Evolutionary conservation across 1,139 yeast species (phyloP), one percentile per base, ranked within the genome.

Genomic region (Saccharomyces hybrid): DNA sequence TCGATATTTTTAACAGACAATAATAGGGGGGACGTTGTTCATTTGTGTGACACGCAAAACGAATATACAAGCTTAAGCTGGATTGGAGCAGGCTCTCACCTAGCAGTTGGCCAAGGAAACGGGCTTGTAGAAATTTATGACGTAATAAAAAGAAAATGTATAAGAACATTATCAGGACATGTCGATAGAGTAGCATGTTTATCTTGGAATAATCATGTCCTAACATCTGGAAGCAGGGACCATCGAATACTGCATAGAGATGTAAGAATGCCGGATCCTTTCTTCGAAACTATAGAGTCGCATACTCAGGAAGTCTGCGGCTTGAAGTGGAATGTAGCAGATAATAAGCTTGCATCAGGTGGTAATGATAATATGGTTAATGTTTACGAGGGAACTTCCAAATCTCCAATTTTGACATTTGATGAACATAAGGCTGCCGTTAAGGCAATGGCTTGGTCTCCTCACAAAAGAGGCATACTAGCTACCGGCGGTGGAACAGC

Each of bases 401-500:
- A 81, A 13, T 79, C 70, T 66, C 98, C 99, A 1, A 70, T 89
- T 32, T 81, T 84, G 67, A 84, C 78, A 57, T 87, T 91, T 63
- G 77, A 78, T 5, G 96, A 89, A 59, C 99, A 93, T 67, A 82
- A 81, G 23, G 98, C 99, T 0, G 99, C 99, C 0, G 96, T 93
- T 5, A 93, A 91, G 71, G 99, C 98, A 1, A 80, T 93, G 53
- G 88, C 96, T 1, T 93, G 99, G 99, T 88, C 96, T 0, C 98
- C 99, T 0, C 98, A 93, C 67, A 96, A 89, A 67, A 76, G 98
- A 55, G 98, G 98, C 0, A 79, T 91, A 3, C 72, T 93, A 53
- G 98, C 98, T 0, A 83, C 95, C 2, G 99, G 99, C 5, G 99
- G 99, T 27, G 99, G 99, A 26, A 90, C 98, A 0, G 95, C 96